Evolutionary conservation across 176 grass and related monocot species (phyloP).

Genomic region (Guadua angustifolia): DNA sequence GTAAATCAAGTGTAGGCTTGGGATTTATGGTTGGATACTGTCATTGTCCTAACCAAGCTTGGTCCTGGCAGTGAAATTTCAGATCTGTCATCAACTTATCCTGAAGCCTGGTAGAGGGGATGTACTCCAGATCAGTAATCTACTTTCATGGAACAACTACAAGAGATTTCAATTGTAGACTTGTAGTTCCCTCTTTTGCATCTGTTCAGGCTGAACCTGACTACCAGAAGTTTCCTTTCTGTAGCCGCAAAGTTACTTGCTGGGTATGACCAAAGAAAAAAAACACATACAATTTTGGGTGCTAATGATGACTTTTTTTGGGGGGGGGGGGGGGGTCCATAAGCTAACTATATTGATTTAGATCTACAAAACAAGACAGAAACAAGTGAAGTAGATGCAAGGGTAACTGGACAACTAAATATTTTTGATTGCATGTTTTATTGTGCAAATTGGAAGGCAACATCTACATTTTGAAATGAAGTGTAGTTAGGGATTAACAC

Average conservation of each 20-base stretch:
- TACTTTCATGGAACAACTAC: conserved; percentile 14
- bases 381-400: conserved; percentile 24
- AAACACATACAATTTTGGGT: conserved; percentile 20
- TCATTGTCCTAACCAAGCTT: conserved; percentile 22
- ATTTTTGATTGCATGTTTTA: conserved; percentile 25
- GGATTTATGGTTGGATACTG: conserved; percentile 5
- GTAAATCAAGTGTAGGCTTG: conserved; percentile 9
- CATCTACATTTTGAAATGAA: neutral
- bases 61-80: conserved; percentile 16
- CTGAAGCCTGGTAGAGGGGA: conserved; percentile 15
- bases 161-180: neutral
- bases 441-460: neutral
- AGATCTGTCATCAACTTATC: conserved; percentile 7
- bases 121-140: neutral
- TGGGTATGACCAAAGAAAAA: neutral
- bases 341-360: conserved; percentile 29
- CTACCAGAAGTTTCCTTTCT: neutral
- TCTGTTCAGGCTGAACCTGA: neutral
- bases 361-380: conserved; percentile 39
- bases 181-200: neutral
- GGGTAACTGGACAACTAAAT: conserved; percentile 20
- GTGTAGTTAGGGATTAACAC: neutral
- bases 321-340: neutral
- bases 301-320: neutral
- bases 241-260: neutral